phyloP scores from a whole-genome alignment of 257 asterid genomes.

The Anisodus tanguticus region DNA sequence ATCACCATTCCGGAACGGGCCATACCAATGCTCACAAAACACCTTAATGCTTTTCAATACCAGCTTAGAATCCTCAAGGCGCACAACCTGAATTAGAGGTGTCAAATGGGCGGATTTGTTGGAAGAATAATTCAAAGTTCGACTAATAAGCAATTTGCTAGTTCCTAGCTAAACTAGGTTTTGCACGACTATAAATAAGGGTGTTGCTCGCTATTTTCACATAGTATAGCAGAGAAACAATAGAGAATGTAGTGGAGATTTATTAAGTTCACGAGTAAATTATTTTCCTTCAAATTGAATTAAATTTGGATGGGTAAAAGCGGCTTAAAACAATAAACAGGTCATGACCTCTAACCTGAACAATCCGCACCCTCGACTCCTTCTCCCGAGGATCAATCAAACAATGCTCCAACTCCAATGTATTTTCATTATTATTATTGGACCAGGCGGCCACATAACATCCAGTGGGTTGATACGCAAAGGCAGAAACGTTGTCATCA shows the following conservation, averaged over 20 bases:
- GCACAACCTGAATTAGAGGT: constrained; percentile 46
- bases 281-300: not conserved
- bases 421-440: constrained; percentile 5
- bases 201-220: too few species aligned
- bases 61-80: constrained; percentile 36
- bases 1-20: constrained; percentile 92
- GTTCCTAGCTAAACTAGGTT: too few species aligned
- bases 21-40: constrained; percentile 92
- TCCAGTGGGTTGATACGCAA: constrained; percentile 68
- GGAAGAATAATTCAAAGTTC: too few species aligned
- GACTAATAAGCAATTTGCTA: too few species aligned
- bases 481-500: constrained; percentile 40
- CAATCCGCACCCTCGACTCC: constrained; percentile 67
- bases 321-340: not conserved
- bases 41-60: constrained; percentile 52
- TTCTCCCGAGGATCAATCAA: constrained; percentile 64
- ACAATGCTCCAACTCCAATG: constrained; percentile 80
- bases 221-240: too few species aligned
- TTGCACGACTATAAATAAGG: too few species aligned
- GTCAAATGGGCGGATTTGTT: not conserved
- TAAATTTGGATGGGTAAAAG: not conserved
- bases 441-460: constrained; percentile 74
- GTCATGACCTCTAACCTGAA: constrained; percentile 43
- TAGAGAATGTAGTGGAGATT: too few species aligned
- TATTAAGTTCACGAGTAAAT: too few species aligned